Conservation (phyloP, 148 eudicot species). For the Mesembryanthemum crystallinum region DNA sequence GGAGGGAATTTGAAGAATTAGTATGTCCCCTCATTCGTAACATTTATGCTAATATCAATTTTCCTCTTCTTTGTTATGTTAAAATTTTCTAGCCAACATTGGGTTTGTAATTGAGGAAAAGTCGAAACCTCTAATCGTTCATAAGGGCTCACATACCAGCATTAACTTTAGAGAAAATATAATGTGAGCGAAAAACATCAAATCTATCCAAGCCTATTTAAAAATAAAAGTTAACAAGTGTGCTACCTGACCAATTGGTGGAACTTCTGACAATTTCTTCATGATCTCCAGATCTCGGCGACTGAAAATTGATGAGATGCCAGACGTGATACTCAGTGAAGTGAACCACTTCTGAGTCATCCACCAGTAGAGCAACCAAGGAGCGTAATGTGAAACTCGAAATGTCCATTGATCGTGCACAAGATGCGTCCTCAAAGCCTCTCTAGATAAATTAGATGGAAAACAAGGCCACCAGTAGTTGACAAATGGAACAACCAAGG, state of each 20-base stretch:
- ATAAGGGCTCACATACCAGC: no score
- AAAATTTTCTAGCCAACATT: not conserved
- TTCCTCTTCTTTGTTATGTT: not conserved
- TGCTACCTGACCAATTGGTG: slow-evolving; percentile 47
- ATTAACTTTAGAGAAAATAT: not conserved
- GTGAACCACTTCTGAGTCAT: slow-evolving; percentile 75
- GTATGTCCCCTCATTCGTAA: not conserved
- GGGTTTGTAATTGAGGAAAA: not conserved
- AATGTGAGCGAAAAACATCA: not conserved
- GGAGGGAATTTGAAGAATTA: slow-evolving; percentile 6
- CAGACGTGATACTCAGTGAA: slow-evolving; percentile 35
- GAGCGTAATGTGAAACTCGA: slow-evolving; percentile 60
- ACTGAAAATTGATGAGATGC: slow-evolving; percentile 31
- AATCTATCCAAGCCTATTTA: not conserved
- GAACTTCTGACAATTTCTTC: slow-evolving; percentile 34
- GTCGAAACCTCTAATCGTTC: not conserved
- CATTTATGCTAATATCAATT: not conserved
- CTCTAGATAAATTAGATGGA: slow-evolving; percentile 44
- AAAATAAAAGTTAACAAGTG: not conserved
- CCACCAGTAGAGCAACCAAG: slow-evolving; percentile 71
- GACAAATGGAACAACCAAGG: slow-evolving; percentile 65
- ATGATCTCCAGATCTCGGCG: slow-evolving; percentile 46
- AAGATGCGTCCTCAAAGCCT: slow-evolving; percentile 33
- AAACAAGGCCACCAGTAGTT: slow-evolving; percentile 75
- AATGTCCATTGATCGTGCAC: slow-evolving; percentile 52